Conservation (phyloP, 495 filamentous ascomycete genomes). For the Aspergillus mulundensis region DNA sequence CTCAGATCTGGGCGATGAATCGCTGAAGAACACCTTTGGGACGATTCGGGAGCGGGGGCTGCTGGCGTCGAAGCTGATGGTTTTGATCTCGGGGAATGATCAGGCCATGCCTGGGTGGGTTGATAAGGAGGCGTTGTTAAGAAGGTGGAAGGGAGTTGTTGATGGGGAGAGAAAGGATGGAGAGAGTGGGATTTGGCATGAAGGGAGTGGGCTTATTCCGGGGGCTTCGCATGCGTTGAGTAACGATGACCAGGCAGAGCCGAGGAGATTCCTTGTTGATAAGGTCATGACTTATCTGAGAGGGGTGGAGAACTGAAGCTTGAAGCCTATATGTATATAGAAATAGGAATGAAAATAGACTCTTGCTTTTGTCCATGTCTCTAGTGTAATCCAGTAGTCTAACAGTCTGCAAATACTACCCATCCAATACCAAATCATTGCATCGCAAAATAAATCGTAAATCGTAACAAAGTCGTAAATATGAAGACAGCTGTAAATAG, state of each 20-base stretch:
- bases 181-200: conserved; percentile 29
- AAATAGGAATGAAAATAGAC: not conserved
- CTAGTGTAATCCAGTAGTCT: not conserved
- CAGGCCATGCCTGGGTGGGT: conserved; percentile 61
- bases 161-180: conserved; percentile 44
- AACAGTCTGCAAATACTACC: not conserved
- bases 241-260: conserved; percentile 44
- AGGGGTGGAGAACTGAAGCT: not conserved
- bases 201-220: conserved; percentile 39
- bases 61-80: conserved; percentile 41
- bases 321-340: not conserved
- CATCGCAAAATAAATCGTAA: not conserved
- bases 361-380: not conserved
- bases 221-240: conserved; percentile 45
- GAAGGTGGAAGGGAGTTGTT: conserved; percentile 49
- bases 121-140: conserved; percentile 60
- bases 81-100: conserved; percentile 66
- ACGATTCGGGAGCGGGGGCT: conserved; percentile 46
- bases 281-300: conserved; percentile 23
- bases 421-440: too few relatives aligned
- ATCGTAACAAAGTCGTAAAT: not conserved
- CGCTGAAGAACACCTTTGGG: conserved; percentile 60
- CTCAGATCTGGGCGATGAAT: conserved; percentile 61
- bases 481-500: not conserved
- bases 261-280: conserved; percentile 34